Base-by-base conservation (phyloP, 805 yeast species). In the Scheffersomyces amazonensis region DNA sequence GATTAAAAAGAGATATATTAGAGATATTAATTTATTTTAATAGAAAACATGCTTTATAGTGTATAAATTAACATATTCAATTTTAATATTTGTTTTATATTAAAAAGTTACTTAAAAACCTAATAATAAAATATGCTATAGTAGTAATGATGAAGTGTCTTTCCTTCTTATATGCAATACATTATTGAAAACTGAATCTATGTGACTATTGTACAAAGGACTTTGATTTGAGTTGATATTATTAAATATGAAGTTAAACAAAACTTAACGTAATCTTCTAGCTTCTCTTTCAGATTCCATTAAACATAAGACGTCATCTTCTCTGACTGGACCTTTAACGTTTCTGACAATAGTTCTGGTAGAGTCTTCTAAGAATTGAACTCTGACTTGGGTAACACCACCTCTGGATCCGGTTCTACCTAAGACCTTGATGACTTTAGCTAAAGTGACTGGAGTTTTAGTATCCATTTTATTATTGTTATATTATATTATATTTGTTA, bases 371-470 rank as follows among this genome's bases (percentile, higher is more conserved):
- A 69, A 58, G 62, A 69, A 68, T 60, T 69, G 72, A 49, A 69
- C 74, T 64, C 74, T 64, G 53, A 69, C 74, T 58, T 69, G 74
- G 57, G 74, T 69, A 53, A 69, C 74, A 66, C 96, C 96, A 86
- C 98, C 98, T 80, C 98, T 90, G 73, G 98, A 91, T 73, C 98
- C 98, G 84, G 98, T 91, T 80, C 98, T 91, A 73, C 98, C 98
- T 76, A 91, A 83, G 73, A 91, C 98, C 81, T 91, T 91, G 78
- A 88, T 88, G 71, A 91, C 98, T 82, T 91, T 91, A 73, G 98
- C 98, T 76, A 91, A 87, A 80, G 96, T 91, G 67, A 90, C 96
- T 71, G 96, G 96, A 74, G 87, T 80, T 75, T 81, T 77, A 37
- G 45, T 29, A 40, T 42, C 45, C 45, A 35, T 35, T 20, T 7